phyloP scores from a whole-genome alignment of 441 rosid species.

The Adansonia grandidieri region DNA sequence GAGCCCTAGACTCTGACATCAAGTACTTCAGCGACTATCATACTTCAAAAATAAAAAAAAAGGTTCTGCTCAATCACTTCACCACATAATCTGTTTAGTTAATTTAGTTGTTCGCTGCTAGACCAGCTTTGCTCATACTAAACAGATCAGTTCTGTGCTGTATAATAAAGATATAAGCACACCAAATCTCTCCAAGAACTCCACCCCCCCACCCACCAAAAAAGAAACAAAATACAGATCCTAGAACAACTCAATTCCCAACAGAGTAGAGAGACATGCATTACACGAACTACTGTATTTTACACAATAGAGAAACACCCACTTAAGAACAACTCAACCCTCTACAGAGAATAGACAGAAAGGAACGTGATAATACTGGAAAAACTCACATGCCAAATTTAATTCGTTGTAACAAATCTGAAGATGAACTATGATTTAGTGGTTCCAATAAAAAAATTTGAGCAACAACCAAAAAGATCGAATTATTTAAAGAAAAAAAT shows the following conservation, averaged over 20 bases:
- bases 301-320: neutral
- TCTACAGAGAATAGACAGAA: neutral
- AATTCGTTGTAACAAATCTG: neutral
- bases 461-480: neutral
- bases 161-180: neutral
- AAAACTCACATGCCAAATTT: neutral
- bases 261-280: neutral
- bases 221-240: neutral
- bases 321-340: neutral
- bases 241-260: constrained; percentile 6
- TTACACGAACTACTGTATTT: neutral
- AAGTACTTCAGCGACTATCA: neutral
- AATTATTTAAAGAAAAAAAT: neutral
- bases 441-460: neutral
- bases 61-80: neutral
- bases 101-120: neutral
- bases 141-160: neutral
- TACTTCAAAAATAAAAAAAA: neutral
- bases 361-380: neutral
- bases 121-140: neutral
- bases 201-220: neutral
- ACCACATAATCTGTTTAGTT: neutral
- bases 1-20: neutral
- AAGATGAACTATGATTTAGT: neutral
- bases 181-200: neutral